Evolutionary conservation across 1,284 basidiomycete genomes (phyloP).

Genomic region (Mycosarcoma mackinlayi): DNA sequence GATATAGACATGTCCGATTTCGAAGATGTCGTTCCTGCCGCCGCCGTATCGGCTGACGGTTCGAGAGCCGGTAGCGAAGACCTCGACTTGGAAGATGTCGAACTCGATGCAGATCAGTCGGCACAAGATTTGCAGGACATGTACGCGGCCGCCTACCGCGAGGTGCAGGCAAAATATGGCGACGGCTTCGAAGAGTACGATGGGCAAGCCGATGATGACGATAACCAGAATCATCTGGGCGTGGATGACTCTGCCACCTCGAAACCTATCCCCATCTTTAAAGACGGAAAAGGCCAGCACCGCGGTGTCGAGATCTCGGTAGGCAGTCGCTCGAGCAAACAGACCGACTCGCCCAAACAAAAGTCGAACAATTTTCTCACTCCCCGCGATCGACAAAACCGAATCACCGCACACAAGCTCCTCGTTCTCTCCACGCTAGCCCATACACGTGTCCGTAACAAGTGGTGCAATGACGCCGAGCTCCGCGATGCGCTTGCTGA

Average conservation of each 20-base stretch:
- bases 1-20: constrained; percentile 50
- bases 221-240: constrained; percentile 18
- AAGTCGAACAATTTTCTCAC: constrained; percentile 56
- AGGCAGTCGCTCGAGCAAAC: constrained; percentile 15
- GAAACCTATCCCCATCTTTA: constrained; percentile 41
- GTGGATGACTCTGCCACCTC: constrained; percentile 2
- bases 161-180: constrained; percentile 28
- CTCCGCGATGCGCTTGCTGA: constrained; percentile 73
- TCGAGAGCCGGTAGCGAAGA: constrained; percentile 23
- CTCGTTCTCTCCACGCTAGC: constrained; percentile 76
- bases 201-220: constrained; percentile 15
- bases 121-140: constrained; percentile 40
- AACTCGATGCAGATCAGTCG: constrained; percentile 35
- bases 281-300: constrained; percentile 59
- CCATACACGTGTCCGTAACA: constrained; percentile 81
- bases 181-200: constrained; percentile 29
- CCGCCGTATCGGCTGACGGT: constrained; percentile 2
- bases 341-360: constrained; percentile 30
- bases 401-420: constrained; percentile 63
- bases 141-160: constrained; percentile 53
- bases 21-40: constrained; percentile 50
- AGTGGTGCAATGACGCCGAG: constrained; percentile 83
- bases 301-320: constrained; percentile 48
- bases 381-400: constrained; percentile 61
- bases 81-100: constrained; percentile 59